Evolutionary conservation across 176 grass and related monocot genomes (phyloP), one percentile per base, ranked within the genome.

Genomic region (Chrysopogon serrulatus): DNA sequence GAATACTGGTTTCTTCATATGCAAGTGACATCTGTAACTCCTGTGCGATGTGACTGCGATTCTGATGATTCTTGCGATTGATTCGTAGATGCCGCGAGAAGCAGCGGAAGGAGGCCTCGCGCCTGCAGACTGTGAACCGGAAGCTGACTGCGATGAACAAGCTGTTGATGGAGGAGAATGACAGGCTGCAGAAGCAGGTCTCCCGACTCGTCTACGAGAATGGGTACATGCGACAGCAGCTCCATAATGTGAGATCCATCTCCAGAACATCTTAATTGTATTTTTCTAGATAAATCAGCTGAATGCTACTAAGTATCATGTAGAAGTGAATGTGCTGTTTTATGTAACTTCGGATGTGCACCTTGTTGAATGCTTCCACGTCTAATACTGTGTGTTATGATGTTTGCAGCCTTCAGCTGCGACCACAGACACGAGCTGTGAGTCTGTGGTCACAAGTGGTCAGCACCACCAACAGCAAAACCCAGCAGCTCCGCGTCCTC

Each of bases 101-200:
- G 82, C 96, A 98, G 71, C 85, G 91, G 73, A 98, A 98, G 89
- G 96, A 98, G 65, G 87, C 96, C 4, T 96, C 91, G 47, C 96
- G 96, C 60, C 91, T 98, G 71, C 93, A 95, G 75, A 88, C 93
- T 19, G 93, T 98, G 79, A 98, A 98, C 80, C 85, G 96, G 61
- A 98, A 98, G 79, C 77, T 98, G 83, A 90, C 89, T 75, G 96
- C 96, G 8, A 98, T 98, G 96, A 98, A 98, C 83, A 98, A 96
- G 89, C 83, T 98, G 82, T 80, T 98, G 90, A 98, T 98, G 96
- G 96, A 98, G 89, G 96, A 98, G 80, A 98, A 98, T 65, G 96
- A 98, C 68, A 90, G 96, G 77, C 89, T 98, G 79, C 96, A 98
- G 89, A 98, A 98, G 89, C 96, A 98, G 85, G 96, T 98, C 23